phyloP scores from a whole-genome alignment of 768 basidiomycete genomes.

The Boletus sp. region DNA sequence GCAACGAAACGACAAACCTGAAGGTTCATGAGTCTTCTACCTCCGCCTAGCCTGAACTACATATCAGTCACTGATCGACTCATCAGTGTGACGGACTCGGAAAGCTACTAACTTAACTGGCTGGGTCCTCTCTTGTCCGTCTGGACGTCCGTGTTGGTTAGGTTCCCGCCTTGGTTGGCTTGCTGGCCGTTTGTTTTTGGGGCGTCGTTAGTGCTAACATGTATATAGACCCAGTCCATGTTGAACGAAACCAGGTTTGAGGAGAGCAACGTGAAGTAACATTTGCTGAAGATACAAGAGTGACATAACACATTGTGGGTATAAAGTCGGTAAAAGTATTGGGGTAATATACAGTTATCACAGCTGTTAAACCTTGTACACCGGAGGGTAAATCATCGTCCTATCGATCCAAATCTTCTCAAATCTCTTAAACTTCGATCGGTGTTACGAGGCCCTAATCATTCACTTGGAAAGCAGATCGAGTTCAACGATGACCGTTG shows the following conservation, averaged over 20 bases:
- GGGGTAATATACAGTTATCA: too few species aligned
- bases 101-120: slow-evolving; percentile 6
- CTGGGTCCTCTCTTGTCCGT: not conserved
- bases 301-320: too few species aligned
- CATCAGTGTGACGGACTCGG: not conserved
- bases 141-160: not conserved
- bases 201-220: not conserved
- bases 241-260: not conserved
- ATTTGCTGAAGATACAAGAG: too few species aligned
- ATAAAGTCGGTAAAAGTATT: too few species aligned
- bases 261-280: not conserved
- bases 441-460: too few species aligned
- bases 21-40: not conserved
- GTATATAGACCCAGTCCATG: not conserved
- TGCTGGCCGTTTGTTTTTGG: not conserved
- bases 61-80: too few species aligned
- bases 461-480: not conserved
- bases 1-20: not conserved
- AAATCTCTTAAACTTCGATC: not conserved
- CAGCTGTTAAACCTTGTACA: not conserved
- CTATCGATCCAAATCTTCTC: not conserved
- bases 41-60: too few species aligned
- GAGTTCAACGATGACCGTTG: not conserved
- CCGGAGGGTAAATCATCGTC: not conserved
- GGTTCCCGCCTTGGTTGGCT: not conserved